Conservation (phyloP, 495 filamentous ascomycete species). For the Talaromyces thailandensis region DNA sequence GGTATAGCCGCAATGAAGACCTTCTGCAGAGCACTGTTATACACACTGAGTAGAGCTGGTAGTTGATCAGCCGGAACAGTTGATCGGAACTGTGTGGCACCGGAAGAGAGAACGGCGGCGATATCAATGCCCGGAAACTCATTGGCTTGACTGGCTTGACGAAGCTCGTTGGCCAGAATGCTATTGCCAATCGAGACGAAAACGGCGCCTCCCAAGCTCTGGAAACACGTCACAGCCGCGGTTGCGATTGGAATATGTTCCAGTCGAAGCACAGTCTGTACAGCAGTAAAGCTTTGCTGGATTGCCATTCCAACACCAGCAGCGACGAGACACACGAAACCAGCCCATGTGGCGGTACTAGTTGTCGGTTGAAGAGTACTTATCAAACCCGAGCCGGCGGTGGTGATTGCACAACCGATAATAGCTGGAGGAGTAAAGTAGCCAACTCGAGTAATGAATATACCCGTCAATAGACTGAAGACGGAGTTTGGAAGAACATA, state of each 20-base stretch:
- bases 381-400: constrained; percentile 60
- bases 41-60: constrained; percentile 43
- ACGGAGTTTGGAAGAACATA: constrained; percentile 5
- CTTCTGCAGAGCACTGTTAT: constrained; percentile 49
- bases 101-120: constrained; percentile 36
- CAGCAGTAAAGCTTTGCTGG: constrained; percentile 30
- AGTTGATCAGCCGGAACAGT: constrained; percentile 32
- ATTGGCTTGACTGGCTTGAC: constrained; percentile 32
- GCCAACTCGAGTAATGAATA: constrained; percentile 46
- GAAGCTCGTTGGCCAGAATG: constrained; percentile 54
- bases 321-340: constrained; percentile 51
- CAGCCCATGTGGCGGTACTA: constrained; percentile 36
- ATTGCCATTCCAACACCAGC: constrained; percentile 42
- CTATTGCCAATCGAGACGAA: constrained; percentile 59
- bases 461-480: constrained; percentile 27
- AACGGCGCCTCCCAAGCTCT: constrained; percentile 52
- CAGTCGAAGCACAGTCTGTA: constrained; percentile 17
- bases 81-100: constrained; percentile 48
- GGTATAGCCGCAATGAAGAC: constrained; percentile 52
- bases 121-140: constrained; percentile 39
- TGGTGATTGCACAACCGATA: constrained; percentile 36
- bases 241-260: constrained; percentile 45
- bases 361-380: constrained; percentile 45
- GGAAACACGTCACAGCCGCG: constrained; percentile 46
- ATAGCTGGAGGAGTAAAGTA: constrained; percentile 65